Evolutionary conservation across 768 basidiomycete species (phyloP).

Genomic region (Leccinum obscurum): DNA sequence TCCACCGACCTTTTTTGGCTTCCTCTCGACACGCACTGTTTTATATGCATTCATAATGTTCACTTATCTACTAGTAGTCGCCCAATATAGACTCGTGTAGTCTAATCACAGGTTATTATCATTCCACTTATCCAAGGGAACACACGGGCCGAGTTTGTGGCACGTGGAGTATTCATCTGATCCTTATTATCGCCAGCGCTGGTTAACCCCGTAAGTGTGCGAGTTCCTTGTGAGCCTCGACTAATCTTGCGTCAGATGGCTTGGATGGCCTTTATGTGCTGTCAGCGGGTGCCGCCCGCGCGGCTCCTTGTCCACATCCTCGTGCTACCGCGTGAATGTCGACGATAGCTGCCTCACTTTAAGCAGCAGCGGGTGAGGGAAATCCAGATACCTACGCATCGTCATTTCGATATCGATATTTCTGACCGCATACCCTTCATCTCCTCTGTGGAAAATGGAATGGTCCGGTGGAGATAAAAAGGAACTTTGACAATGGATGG

Average conservation of each 20-base stretch:
- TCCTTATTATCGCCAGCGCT: background rate
- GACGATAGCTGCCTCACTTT: background rate
- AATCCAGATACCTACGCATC: background rate
- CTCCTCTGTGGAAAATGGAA: background rate
- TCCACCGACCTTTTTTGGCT: conserved; percentile 8
- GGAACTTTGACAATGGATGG: background rate
- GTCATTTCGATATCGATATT: background rate
- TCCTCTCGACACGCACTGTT: conserved; percentile 11
- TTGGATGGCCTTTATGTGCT: background rate
- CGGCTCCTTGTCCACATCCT: background rate
- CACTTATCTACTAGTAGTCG: conserved; percentile 22
- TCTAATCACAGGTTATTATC: conserved; percentile 6
- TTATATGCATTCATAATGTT: conserved; percentile 17
- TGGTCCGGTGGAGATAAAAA: conserved; percentile 1
- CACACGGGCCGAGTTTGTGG: background rate
- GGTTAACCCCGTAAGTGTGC: conserved; percentile 2
- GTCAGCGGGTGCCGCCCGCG: background rate
- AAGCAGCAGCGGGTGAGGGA: background rate
- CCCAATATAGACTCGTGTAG: conserved; percentile 22
- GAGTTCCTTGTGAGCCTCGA: background rate
- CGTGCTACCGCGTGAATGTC: background rate
- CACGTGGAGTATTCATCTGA: conserved; percentile 3
- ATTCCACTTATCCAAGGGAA: background rate
- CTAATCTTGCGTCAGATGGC: background rate
- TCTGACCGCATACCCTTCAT: background rate